Base-by-base conservation (phyloP, 2,329 filamentous ascomycete species). In the Diplodia scrobiculata region DNA sequence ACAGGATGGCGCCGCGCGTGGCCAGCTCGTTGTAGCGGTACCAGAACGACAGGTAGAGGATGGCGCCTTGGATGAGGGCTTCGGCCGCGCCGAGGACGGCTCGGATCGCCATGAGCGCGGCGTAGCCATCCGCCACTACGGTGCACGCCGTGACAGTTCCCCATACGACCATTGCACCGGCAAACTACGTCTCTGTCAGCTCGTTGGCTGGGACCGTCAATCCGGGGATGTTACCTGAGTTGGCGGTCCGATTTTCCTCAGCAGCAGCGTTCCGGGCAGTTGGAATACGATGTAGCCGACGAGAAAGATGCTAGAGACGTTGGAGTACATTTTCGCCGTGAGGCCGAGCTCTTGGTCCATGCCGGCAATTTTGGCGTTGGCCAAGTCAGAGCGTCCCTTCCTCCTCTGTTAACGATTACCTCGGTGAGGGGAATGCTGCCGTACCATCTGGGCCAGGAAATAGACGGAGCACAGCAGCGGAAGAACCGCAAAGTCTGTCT, bases 1-100 rank as follows among this genome's bases (percentile, higher is more conserved):
- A 63, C 7, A 66, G 45, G 21, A 66, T 34, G 2, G 64, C 64
- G 25, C 45, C 27, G n/a, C 64, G 53, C 7, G n/a, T 27, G 17
- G 29, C 34, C 11, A 63, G 29, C 47, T 66, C 64, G 36, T 36
- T 21, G 53, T 51, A 38, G 7, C 27, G 62, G 25, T 66, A 66
- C 64, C 64, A 66, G 34, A 63, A 48, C 0, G 54, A 52, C 17
- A 66, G 32, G 6, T 52, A 51, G 34, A 63, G 45, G 41, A 51
- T 32, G 38, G 36, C 47, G 9, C 53, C 64, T 17, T 45, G 64
- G 41, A 66, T 45, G 64, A 66, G 63, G n/a, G 29, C 36, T 63
- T 66, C 29, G 48, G 32, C 29, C 4, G 19, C n/a, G 34, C 34
- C 32, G 5, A 66, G 11, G 11, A 66, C 7, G 14, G 54, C 36